These are phyloP conservation scores for Colletotrichum sp. DNA, from an alignment of 2,329 filamentous ascomycete species.

Conservation along the genomic window DNA sequence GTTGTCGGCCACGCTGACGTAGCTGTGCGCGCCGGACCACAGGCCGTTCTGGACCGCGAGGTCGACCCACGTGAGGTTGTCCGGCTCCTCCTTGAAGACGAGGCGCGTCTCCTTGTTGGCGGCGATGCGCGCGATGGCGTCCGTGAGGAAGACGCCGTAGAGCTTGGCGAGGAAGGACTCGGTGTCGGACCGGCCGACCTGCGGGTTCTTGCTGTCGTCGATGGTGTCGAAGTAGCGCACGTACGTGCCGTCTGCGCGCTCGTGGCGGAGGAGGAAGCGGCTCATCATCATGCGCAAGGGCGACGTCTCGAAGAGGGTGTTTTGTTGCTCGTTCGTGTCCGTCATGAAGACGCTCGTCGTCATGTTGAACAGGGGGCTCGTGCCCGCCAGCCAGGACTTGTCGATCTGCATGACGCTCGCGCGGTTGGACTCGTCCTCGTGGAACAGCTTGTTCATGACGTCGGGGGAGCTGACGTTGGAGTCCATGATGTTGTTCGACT, in stretches of 20 bases:
- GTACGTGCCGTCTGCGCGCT: background rate
- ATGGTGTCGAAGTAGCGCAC: background rate
- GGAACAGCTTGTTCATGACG: background rate
- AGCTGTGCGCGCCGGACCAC: background rate
- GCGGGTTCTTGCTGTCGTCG: background rate
- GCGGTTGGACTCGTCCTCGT: background rate
- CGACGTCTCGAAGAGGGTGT: background rate
- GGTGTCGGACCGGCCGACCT: background rate
- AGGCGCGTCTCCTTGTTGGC: background rate
- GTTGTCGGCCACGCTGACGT: background rate
- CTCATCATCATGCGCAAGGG: background rate
- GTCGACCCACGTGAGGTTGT: background rate
- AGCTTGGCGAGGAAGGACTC: background rate
- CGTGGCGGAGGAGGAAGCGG: background rate
- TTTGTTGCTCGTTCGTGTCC: background rate
- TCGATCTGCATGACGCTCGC: background rate
- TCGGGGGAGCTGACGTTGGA: background rate
- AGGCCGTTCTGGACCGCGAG: background rate
- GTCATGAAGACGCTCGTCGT: background rate
- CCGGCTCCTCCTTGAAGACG: background rate
- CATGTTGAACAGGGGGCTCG: background rate
- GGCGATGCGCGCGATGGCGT: background rate
- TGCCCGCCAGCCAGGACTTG: background rate
- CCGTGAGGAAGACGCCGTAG: background rate
- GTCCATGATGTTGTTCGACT: background rate